Evolutionary conservation across 176 grass and related monocot genomes (phyloP).

Genomic region (Aegilops tauschii): DNA sequence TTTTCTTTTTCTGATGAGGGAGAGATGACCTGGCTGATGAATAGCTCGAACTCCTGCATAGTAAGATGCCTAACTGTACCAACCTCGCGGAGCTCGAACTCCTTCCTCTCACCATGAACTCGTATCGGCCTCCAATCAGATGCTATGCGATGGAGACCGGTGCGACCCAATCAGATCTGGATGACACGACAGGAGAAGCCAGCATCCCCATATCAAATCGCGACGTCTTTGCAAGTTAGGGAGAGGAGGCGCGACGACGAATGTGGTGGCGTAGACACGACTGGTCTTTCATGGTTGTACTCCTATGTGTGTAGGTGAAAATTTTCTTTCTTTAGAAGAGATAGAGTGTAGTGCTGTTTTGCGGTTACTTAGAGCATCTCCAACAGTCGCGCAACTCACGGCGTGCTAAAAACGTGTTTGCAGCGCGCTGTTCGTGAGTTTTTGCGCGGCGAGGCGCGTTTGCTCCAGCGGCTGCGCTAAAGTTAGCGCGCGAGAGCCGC

Average conservation of each 20-base stretch:
- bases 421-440: no score
- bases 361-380: no score
- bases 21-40: constrained; percentile 63
- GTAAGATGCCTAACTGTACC: constrained; percentile 74
- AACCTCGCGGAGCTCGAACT: constrained; percentile 62
- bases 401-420: no score
- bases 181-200: not conserved
- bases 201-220: constrained; percentile 9
- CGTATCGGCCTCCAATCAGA: constrained; percentile 35
- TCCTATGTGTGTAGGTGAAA: no score
- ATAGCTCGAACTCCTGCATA: constrained; percentile 71
- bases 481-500: no score
- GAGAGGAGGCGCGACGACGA: not conserved
- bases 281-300: no score
- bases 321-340: no score
- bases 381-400: no score
- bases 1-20: constrained; percentile 30
- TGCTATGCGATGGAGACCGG: not conserved
- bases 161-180: not conserved
- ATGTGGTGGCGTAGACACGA: no score
- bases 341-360: no score
- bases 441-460: no score
- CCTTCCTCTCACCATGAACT: constrained; percentile 68
- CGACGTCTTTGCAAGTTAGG: constrained; percentile 11
- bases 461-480: no score